Base-by-base conservation (phyloP, 208 protist species). In the Leptomonas seymouri region DNA sequence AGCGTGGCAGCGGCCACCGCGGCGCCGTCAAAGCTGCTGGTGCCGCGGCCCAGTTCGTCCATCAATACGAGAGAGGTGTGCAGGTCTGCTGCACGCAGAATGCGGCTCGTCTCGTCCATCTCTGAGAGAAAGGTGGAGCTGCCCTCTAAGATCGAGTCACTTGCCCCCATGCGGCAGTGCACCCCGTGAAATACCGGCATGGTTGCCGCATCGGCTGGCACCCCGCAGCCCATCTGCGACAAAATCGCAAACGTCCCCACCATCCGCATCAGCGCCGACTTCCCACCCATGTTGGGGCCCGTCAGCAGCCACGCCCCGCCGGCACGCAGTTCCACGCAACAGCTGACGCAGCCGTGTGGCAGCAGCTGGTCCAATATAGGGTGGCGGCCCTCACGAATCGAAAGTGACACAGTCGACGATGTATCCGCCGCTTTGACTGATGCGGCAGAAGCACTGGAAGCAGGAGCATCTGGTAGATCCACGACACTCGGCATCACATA, bases 51-150 rank as follows among this genome's bases (percentile, higher is more conserved):
- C 0, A 99, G 69, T 66, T 99, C 98, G 76, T 99, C 98, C 73
- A 99, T 90, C 55, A 99, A 78, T 14, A 99, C 95, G 9, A 99
- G 82, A 2, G 95, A 93, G 18, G 58, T 64, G 6, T 67, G 21
- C 0, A 98, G 97, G 2, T 71, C 65, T 11, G 79, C 65, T 7
- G 93, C 54, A 30, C 72, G 75, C 15, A 99, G 58, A 69, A 99
- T 99, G 9, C 83, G 82, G 31, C 93, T 86, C 4, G 98, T 99
- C 79, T 99, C 98, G 9, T 87, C 61, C 96, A 99, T 99, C 72
- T 99, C 98, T 0, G 95, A 91, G 59, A 99, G 84, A 73, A 99
- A 99, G 5, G 98, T 99, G n/a, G 89, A 98, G 57, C 78, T 65
- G 62, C 96, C 93, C 49, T 98, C 84, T 2, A 92, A 67, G 15